Evolutionary conservation across 148 eudicot genomes (phyloP).

Genomic region (Chenopodium berlandieri): DNA sequence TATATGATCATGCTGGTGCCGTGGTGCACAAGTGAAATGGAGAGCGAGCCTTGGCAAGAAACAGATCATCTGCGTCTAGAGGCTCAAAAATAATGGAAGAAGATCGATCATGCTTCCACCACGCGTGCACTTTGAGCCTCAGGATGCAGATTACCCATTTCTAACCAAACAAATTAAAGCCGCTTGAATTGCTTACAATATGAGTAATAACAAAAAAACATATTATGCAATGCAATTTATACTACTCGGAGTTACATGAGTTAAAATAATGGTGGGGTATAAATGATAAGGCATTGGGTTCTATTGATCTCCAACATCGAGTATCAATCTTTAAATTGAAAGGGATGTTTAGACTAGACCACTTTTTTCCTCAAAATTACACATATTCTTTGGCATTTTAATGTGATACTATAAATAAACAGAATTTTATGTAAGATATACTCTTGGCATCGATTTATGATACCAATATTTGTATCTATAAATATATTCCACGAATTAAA

Average conservation of each 20-base stretch:
- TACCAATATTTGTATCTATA: too few species aligned
- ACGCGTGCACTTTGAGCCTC: background rate
- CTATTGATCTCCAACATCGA: background rate
- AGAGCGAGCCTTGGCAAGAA: background rate
- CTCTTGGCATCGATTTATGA: background rate
- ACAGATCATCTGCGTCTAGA: conserved; percentile 2
- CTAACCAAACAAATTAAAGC: background rate
- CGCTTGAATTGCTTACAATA: background rate
- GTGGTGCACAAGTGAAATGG: too few species aligned
- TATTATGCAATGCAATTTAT: background rate
- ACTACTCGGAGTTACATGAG: background rate
- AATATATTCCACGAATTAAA: too few species aligned
- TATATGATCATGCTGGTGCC: too few species aligned
- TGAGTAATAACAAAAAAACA: background rate
- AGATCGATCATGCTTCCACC: background rate
- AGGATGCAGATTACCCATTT: conserved; percentile 1
- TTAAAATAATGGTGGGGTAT: background rate
- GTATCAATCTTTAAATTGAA: background rate
- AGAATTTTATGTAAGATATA: background rate
- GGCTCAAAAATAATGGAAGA: background rate
- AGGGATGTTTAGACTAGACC: background rate
- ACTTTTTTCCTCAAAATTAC: too few species aligned
- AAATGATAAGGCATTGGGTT: background rate
- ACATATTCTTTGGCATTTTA: background rate
- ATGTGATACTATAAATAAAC: background rate